Conservation (phyloP, 2,329 filamentous ascomycete species). For the Grosmannia penicillata region DNA sequence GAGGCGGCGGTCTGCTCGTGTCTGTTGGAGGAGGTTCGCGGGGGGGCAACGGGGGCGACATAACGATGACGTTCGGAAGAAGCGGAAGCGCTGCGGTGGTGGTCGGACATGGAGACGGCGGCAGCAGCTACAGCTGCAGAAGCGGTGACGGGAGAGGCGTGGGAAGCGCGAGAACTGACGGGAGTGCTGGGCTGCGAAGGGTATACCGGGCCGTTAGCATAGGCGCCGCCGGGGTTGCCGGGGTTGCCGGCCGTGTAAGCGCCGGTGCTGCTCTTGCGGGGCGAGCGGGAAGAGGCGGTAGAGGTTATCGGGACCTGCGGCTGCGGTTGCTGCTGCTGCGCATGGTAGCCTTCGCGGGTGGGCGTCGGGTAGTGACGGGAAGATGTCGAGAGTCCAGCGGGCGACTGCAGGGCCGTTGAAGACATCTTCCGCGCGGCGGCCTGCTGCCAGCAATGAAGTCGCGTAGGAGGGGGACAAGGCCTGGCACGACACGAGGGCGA, state of each 20-base stretch:
- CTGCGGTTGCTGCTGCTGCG: slow-evolving; percentile 25
- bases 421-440: slow-evolving; percentile 31
- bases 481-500: too few species aligned
- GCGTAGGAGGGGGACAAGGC: background rate
- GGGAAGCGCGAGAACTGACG: slow-evolving; percentile 32
- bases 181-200: slow-evolving; percentile 21
- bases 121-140: slow-evolving; percentile 18
- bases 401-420: slow-evolving; percentile 47
- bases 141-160: slow-evolving; percentile 24
- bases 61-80: slow-evolving; percentile 38
- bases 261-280: slow-evolving; percentile 36
- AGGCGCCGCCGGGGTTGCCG: slow-evolving; percentile 29
- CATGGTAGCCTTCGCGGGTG: slow-evolving; percentile 42
- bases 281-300: slow-evolving; percentile 40
- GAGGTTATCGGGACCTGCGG: too few species aligned
- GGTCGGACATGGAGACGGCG: slow-evolving; percentile 17
- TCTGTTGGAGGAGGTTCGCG: slow-evolving; percentile 66
- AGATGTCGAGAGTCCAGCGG: slow-evolving; percentile 30
- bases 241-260: slow-evolving; percentile 11
- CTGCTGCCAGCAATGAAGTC: slow-evolving; percentile 1
- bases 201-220: slow-evolving; percentile 9
- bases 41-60: slow-evolving; percentile 55
- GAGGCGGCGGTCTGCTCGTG: slow-evolving; percentile 17
- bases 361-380: slow-evolving; percentile 38
- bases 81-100: slow-evolving; percentile 17